Evolutionary conservation across 78 protist genomes (phyloP).

Genomic region (Bigelowiella natans): DNA sequence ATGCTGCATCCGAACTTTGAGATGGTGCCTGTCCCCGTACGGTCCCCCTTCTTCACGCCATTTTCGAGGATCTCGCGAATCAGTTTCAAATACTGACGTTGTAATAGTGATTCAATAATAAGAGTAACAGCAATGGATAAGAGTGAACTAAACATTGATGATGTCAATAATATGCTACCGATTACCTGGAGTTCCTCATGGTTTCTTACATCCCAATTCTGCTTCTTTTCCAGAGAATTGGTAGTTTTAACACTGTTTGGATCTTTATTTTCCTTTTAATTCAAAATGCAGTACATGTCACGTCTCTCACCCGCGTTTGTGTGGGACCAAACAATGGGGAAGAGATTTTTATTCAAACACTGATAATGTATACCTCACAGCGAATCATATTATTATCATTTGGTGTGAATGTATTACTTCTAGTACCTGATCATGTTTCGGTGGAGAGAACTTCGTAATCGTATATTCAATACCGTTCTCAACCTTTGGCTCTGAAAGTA

Average conservation of each 20-base stretch:
- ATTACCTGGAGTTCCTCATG: neutral
- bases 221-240: neutral
- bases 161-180: too few relatives aligned
- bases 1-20: constrained; percentile 51
- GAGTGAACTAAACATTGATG: neutral
- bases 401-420: too few relatives aligned
- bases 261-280: too few relatives aligned
- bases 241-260: neutral
- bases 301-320: too few relatives aligned
- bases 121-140: constrained; percentile 25
- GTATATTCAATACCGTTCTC: neutral
- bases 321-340: too few relatives aligned
- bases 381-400: too few relatives aligned
- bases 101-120: too few relatives aligned
- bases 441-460: neutral
- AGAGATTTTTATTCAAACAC: too few relatives aligned
- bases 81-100: constrained; percentile 64
- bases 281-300: too few relatives aligned
- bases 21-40: constrained; percentile 73
- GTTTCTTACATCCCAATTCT: neutral
- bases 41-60: constrained; percentile 52
- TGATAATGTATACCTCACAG: too few relatives aligned
- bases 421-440: too few relatives aligned
- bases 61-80: constrained; percentile 33
- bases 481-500: too few relatives aligned